These are phyloP conservation scores for Gossypium schwendimanii DNA, from an alignment of 441 rosid species.

Conservation along the genomic window DNA sequence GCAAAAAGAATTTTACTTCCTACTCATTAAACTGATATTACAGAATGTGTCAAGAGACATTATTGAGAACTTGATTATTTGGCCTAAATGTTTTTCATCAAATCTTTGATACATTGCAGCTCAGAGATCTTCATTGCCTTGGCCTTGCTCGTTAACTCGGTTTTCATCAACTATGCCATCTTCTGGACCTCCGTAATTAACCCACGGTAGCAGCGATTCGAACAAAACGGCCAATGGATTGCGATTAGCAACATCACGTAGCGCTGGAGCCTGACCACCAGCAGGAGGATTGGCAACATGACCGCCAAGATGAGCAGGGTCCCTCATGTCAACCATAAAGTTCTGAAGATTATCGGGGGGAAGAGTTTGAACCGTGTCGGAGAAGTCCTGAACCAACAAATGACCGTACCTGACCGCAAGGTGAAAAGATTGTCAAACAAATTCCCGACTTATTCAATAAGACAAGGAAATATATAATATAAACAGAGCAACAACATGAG, in stretches of 20 bases:
- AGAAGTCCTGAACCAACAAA: slow-evolving; percentile 69
- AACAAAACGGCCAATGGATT: slow-evolving; percentile 56
- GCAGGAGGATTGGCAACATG: slow-evolving; percentile 33
- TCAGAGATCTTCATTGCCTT: slow-evolving; percentile 24
- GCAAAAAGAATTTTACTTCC: not conserved
- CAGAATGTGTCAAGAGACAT: not conserved
- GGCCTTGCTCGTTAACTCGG: slow-evolving; percentile 27
- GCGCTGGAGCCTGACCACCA: slow-evolving; percentile 28
- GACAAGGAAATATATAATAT: not conserved
- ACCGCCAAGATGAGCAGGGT: slow-evolving; percentile 31
- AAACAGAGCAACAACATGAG: not conserved
- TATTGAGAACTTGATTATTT: not conserved
- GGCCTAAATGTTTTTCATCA: not conserved
- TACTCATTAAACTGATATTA: not conserved
- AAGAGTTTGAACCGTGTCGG: slow-evolving; percentile 64
- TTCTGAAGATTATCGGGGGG: slow-evolving; percentile 84
- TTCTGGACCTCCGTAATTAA: slow-evolving; percentile 41
- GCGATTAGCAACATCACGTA: slow-evolving; percentile 51
- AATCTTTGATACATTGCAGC: not conserved
- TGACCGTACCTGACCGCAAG: slow-evolving; percentile 52
- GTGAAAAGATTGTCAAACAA: slow-evolving; percentile 4
- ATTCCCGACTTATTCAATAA: not conserved
- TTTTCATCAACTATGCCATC: slow-evolving; percentile 33
- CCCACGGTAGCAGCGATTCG: slow-evolving; percentile 81
- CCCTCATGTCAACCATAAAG: slow-evolving; percentile 63